These are phyloP conservation scores for Kodamaea restingae DNA, from an alignment of 805 yeast species.

Conservation along the genomic window DNA sequence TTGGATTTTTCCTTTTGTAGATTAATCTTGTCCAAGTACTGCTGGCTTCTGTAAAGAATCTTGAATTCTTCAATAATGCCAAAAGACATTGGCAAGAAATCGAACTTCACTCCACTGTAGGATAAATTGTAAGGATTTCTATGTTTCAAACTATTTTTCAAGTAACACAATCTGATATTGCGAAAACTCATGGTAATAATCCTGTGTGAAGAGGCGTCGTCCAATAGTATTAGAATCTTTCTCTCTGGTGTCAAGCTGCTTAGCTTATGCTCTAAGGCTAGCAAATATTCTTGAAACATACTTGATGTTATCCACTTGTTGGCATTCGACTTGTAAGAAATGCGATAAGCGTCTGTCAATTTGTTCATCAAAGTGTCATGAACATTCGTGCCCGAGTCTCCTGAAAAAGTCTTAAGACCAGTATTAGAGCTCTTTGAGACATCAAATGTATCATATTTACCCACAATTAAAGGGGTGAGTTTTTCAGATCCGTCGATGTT, in stretches of 20 bases:
- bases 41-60: constrained; percentile 53
- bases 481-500: constrained; percentile 63
- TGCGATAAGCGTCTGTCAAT: constrained; percentile 47
- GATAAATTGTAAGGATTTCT: constrained; percentile 32
- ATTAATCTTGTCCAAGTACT: constrained; percentile 46
- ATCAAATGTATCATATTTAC: constrained; percentile 49
- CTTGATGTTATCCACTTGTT: constrained; percentile 63
- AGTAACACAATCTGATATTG: constrained; percentile 31
- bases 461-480: constrained; percentile 56
- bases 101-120: constrained; percentile 45
- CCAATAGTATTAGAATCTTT: constrained; percentile 52
- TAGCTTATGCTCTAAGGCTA: constrained; percentile 56
- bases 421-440: constrained; percentile 25
- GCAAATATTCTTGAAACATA: constrained; percentile 58
- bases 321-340: constrained; percentile 55
- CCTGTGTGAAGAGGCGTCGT: constrained; percentile 61
- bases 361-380: constrained; percentile 26
- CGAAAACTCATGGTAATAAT: constrained; percentile 40
- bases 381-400: neutral
- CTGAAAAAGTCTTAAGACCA: constrained; percentile 16
- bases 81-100: constrained; percentile 59
- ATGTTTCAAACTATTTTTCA: constrained; percentile 37
- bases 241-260: constrained; percentile 39
- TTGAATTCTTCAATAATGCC: constrained; percentile 63
- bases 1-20: constrained; percentile 23